Evolutionary conservation across 1,139 yeast genomes (phyloP).

Genomic region (Lodderomyces beijingensis): DNA sequence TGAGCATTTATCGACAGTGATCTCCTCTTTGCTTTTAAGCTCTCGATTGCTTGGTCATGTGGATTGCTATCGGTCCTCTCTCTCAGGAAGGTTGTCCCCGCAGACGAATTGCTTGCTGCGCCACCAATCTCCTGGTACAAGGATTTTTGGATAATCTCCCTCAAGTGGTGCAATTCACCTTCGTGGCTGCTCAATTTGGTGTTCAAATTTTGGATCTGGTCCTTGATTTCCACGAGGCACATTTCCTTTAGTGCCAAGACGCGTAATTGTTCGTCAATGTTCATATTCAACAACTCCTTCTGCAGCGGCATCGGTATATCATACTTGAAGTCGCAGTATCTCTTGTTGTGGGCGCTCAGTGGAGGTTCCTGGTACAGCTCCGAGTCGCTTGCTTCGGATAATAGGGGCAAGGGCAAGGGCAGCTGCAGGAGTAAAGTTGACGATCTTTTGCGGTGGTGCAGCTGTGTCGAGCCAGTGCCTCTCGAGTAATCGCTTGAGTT

Average conservation of each 20-base stretch:
- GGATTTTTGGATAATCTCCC: constrained; percentile 38
- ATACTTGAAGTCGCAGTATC: no score
- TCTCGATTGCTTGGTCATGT: constrained; percentile 33
- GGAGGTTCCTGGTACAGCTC: background rate
- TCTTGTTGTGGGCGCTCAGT: no score
- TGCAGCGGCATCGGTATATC: constrained; percentile 32
- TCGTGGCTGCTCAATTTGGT: constrained; percentile 37
- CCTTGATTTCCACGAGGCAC: constrained; percentile 55
- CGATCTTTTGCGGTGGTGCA: constrained; percentile 4
- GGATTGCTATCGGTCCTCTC: constrained; percentile 27
- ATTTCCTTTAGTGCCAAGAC: constrained; percentile 59
- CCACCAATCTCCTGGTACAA: constrained; percentile 30
- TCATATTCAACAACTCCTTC: constrained; percentile 28
- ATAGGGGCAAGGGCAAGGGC: constrained; percentile 24
- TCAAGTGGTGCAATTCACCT: constrained; percentile 42
- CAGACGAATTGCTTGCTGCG: constrained; percentile 6
- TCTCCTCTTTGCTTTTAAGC: constrained; percentile 22
- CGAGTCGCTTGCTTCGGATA: constrained; percentile 15
- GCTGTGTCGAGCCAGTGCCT: background rate
- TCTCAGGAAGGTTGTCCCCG: constrained; percentile 8
- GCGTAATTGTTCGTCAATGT: constrained; percentile 53
- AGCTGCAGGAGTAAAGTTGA: constrained; percentile 18
- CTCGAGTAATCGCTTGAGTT: background rate
- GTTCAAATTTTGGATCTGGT: constrained; percentile 35
- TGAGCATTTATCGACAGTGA: constrained; percentile 3